Evolutionary conservation across 2,329 filamentous ascomycete species (phyloP).

Genomic region (Rhexocercosporidium sp.): DNA sequence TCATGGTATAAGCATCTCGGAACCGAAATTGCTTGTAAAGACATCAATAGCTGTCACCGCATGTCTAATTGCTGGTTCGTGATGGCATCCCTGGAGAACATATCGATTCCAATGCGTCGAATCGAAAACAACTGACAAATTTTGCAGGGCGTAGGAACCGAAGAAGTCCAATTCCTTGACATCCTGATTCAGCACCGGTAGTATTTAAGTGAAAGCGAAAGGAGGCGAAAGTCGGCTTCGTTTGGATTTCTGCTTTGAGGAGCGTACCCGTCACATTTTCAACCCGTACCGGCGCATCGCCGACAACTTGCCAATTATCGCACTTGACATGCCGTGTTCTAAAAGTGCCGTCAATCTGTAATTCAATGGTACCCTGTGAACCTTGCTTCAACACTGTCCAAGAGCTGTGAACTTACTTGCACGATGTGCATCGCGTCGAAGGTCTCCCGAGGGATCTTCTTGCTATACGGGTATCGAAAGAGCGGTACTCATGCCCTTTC

Average conservation of each 20-base stretch:
- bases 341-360: too few species aligned
- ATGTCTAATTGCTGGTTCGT: constrained; percentile 5
- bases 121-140: constrained; percentile 2
- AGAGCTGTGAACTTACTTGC: neutral
- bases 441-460: neutral
- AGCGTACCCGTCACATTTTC: neutral
- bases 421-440: neutral
- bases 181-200: neutral
- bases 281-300: neutral
- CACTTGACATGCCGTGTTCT: neutral
- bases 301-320: neutral
- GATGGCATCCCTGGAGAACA: neutral
- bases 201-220: neutral
- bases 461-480: neutral
- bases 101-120: neutral
- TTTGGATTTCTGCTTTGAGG: neutral
- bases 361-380: neutral
- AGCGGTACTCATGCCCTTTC: neutral
- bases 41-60: neutral
- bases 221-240: neutral
- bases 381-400: neutral
- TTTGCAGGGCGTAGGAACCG: neutral
- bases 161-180: neutral
- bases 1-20: neutral
- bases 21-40: constrained; percentile 1